Conservation (phyloP, 192 early-diverging fungal species). For the Endogone sp. region DNA sequence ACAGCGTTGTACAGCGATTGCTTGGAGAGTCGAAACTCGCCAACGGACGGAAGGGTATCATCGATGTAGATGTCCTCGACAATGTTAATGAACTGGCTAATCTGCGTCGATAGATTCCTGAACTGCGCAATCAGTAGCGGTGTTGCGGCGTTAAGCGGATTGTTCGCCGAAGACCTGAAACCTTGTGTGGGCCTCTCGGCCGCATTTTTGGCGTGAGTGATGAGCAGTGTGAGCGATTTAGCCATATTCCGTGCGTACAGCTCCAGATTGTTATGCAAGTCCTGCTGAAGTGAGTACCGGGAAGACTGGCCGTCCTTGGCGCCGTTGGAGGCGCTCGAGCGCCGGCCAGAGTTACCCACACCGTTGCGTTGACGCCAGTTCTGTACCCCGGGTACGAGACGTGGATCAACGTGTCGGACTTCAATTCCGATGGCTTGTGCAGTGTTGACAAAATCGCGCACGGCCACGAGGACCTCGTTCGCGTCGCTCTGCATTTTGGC, state of each 20-base stretch:
- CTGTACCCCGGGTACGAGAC: conserved; percentile 23
- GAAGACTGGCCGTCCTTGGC: background rate
- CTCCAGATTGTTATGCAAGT: conserved; percentile 18
- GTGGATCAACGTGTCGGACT: conserved; percentile 36
- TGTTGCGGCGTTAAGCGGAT: conserved; percentile 12
- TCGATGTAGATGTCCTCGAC: conserved; percentile 19
- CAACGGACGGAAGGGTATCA: background rate
- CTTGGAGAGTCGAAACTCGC: conserved; percentile 16
- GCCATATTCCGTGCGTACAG: conserved; percentile 17
- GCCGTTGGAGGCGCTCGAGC: background rate
- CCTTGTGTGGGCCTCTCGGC: background rate
- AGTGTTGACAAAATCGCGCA: conserved; percentile 67
- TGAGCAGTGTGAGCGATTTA: conserved; percentile 13
- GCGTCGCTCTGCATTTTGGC: conserved; percentile 70
- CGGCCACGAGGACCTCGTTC: conserved; percentile 70
- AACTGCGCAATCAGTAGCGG: conserved; percentile 33
- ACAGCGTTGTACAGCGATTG: conserved; percentile 28
- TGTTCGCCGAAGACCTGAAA: background rate
- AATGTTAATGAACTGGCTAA: conserved; percentile 28
- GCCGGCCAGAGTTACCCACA: too few relatives aligned
- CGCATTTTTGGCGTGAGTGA: background rate
- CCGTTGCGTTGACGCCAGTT: background rate
- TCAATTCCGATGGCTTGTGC: conserved; percentile 32
- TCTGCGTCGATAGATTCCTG: conserved; percentile 21
- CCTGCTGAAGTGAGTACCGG: conserved; percentile 17